Conservation (phyloP, 1,284 basidiomycete genomes). For the Moesziomyces sp. region DNA sequence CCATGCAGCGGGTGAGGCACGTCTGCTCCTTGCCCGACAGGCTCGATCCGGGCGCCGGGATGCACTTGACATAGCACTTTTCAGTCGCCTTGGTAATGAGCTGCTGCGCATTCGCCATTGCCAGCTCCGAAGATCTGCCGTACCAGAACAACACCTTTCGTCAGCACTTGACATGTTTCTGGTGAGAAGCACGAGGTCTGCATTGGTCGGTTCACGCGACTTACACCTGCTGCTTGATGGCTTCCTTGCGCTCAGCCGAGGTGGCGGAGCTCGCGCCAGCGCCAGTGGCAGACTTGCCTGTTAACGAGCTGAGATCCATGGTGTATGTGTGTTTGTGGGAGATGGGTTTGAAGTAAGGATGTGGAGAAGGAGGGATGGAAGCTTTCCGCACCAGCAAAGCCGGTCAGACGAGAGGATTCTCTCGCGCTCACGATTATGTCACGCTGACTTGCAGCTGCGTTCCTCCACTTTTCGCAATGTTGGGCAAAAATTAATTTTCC, state of each 20-base stretch:
- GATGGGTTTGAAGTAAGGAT: background rate
- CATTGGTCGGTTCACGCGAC: background rate
- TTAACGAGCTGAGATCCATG: conserved; percentile 56
- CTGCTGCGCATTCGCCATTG: conserved; percentile 64
- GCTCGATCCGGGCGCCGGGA: conserved; percentile 52
- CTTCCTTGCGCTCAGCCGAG: conserved; percentile 61
- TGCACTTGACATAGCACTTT: conserved; percentile 65
- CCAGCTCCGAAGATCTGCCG: conserved; percentile 42
- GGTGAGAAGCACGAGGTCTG: too few relatives aligned
- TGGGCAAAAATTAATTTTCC: conserved; percentile 9
- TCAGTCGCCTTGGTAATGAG: conserved; percentile 66
- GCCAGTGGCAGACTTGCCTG: conserved; percentile 25
- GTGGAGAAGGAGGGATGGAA: background rate
- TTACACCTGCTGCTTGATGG: conserved; percentile 64
- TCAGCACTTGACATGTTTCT: too few relatives aligned
- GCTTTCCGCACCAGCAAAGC: background rate
- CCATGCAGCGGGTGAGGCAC: conserved; percentile 63
- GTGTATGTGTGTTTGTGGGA: conserved; percentile 9
- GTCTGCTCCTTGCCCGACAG: conserved; percentile 64
- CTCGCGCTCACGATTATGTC: conserved; percentile 3
- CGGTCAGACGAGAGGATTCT: background rate
- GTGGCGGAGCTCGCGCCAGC: conserved; percentile 16
- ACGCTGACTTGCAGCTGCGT: conserved; percentile 1
- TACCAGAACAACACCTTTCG: background rate
- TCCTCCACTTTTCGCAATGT: background rate